Evolutionary conservation across 78 protist species (phyloP).

Genomic region (Acrasis kona): DNA sequence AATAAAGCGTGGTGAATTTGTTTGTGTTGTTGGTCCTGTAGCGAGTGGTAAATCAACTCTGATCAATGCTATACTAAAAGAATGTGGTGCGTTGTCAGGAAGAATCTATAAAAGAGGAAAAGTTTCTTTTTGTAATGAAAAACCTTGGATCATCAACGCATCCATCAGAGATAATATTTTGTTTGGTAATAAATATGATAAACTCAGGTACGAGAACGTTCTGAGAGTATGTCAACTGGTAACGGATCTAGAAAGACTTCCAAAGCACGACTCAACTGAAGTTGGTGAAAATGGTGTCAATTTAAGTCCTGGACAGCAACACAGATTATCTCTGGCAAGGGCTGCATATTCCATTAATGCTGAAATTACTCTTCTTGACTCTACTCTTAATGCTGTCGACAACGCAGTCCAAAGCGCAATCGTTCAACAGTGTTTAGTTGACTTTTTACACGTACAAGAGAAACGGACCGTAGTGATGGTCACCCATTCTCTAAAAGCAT

Average conservation of each 20-base stretch:
- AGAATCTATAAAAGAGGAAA: neutral
- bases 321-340: slow-evolving; percentile 18
- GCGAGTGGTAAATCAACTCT: slow-evolving; percentile 33
- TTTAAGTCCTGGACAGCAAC: slow-evolving; percentile 56
- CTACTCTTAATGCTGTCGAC: slow-evolving; percentile 59
- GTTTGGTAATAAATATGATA: slow-evolving; percentile 51
- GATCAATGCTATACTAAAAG: slow-evolving; percentile 3
- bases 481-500: slow-evolving; percentile 48
- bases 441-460: neutral
- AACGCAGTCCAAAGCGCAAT: slow-evolving; percentile 34
- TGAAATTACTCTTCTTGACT: slow-evolving; percentile 49
- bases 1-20: slow-evolving; percentile 16
- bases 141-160: slow-evolving; percentile 74
- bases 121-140: slow-evolving; percentile 14
- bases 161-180: slow-evolving; percentile 76
- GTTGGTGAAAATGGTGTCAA: slow-evolving; percentile 64
- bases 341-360: slow-evolving; percentile 17
- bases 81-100: neutral
- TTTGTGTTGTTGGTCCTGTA: slow-evolving; percentile 22
- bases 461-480: slow-evolving; percentile 32
- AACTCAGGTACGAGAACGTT: slow-evolving; percentile 6
- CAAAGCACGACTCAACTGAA: slow-evolving; percentile 43
- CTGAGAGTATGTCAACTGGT: slow-evolving; percentile 16
- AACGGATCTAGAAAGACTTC: slow-evolving; percentile 26
- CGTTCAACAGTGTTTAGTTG: neutral